These are phyloP conservation scores for Chaetomium olivaceum DNA, from an alignment of 2,329 filamentous ascomycete species.

Conservation along the genomic window DNA sequence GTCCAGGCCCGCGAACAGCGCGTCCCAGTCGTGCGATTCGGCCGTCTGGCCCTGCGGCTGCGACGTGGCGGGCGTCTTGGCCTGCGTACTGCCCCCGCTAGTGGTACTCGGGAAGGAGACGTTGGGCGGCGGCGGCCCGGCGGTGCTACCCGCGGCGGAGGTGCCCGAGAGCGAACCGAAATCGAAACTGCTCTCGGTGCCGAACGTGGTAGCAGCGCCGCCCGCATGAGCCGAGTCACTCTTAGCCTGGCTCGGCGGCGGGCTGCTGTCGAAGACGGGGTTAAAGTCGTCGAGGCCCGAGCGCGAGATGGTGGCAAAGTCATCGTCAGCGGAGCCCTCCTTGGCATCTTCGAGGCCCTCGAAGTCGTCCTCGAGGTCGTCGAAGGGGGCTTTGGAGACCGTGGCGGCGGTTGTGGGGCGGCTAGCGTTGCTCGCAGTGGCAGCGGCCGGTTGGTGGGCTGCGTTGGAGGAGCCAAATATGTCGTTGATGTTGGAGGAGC, in stretches of 20 bases:
- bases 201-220: slow-evolving; percentile 40
- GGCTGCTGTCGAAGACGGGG: slow-evolving; percentile 74
- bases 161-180: slow-evolving; percentile 51
- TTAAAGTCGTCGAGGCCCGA: slow-evolving; percentile 78
- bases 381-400: slow-evolving; percentile 58
- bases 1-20: slow-evolving; percentile 83
- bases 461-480: slow-evolving; percentile 42
- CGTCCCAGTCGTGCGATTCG: slow-evolving; percentile 84
- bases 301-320: slow-evolving; percentile 73
- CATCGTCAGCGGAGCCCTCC: slow-evolving; percentile 75
- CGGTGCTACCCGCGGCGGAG: slow-evolving; percentile 38
- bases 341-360: slow-evolving; percentile 82
- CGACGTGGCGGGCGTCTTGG: neutral
- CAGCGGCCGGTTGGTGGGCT: slow-evolving; percentile 34
- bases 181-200: slow-evolving; percentile 60
- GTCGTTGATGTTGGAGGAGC: slow-evolving; percentile 39
- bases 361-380: slow-evolving; percentile 78
- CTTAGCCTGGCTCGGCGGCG: slow-evolving; percentile 52
- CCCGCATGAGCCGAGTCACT: slow-evolving; percentile 45
- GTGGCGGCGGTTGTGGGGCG: slow-evolving; percentile 29
- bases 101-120: neutral
- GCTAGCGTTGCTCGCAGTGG: slow-evolving; percentile 39
- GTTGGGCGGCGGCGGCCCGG: slow-evolving; percentile 36
- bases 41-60: slow-evolving; percentile 38
- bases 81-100: neutral